Base-by-base conservation (phyloP, 345 rosid species). In the Brassica cretica region DNA sequence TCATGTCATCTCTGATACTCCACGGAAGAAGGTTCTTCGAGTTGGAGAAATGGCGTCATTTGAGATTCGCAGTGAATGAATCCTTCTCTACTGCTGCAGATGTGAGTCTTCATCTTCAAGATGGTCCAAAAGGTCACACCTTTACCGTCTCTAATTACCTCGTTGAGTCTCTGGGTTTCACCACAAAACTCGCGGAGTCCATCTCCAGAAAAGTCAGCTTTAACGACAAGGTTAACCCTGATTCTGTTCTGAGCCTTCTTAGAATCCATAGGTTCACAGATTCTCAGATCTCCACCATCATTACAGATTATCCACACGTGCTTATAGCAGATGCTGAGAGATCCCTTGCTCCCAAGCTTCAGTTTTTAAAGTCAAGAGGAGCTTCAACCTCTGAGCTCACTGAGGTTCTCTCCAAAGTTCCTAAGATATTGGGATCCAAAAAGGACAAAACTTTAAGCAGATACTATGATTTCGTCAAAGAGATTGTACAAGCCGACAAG, bases 261-360 rank as follows among this genome's bases (percentile, higher is more conserved):
- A 49, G 56, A 49, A n/a, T 0, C 21, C 2, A 76, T 46, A 83
- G 78, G 0, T 83, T 83, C 79, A 64, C 71, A 1, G 8, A 68
- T 3, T 72, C 78, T 77, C 85, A 84, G 21, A 71, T 84, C 15
- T 51, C 69, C 8, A 19, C 0, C 4, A 32, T 76, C 14, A 21
- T 84, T 16, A 65, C 25, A 3, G 2, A 0, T 0, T 61, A 25
- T 0, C 87, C 87, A 5, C 0, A 0, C 0, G 3, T 86, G 64
- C 86, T 86, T 35, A 0, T 25, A 1, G 9, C 0, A 5, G 51
- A 75, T 66, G 44, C 56, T 27, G 68, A 76, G 70, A 76, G n/a
- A n/a, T 73, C 70, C 0, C 37, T 82, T 63, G 65, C 4, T 49
- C 88, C 84, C 8, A 67, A 25, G 71, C 56, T 64, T 64, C 0